Conservation (phyloP, 2,329 filamentous ascomycete genomes). For the Sclerotinia nivalis region DNA sequence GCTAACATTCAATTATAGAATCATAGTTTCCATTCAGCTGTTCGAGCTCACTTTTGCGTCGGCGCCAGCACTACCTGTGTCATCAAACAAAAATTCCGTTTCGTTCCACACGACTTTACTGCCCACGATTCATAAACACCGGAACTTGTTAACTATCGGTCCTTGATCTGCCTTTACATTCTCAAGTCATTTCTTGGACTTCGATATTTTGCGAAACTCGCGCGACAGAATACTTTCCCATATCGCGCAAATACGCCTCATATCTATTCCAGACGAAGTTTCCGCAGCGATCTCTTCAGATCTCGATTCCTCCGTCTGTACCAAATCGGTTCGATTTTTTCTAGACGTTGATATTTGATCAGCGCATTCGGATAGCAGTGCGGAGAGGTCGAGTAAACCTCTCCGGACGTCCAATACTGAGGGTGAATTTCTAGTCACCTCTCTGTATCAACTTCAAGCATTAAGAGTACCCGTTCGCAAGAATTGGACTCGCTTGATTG, state of each 20-base stretch:
- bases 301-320: neutral
- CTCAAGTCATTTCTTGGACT: slow-evolving; percentile 17
- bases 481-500: slow-evolving; percentile 18
- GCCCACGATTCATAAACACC: slow-evolving; percentile 25
- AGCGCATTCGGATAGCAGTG: slow-evolving; percentile 35
- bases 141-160: slow-evolving; percentile 19
- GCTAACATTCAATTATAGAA: slow-evolving; percentile 18
- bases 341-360: slow-evolving; percentile 27
- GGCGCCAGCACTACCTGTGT: slow-evolving; percentile 34
- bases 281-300: slow-evolving; percentile 2
- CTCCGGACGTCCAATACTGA: slow-evolving; percentile 42
- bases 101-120: slow-evolving; percentile 33
- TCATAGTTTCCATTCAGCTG: slow-evolving; percentile 25
- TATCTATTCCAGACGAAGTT: neutral
- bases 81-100: slow-evolving; percentile 35
- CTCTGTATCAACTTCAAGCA: slow-evolving; percentile 26
- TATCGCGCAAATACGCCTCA: slow-evolving; percentile 1
- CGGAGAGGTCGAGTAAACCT: slow-evolving; percentile 44
- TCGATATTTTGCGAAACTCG: slow-evolving; percentile 18
- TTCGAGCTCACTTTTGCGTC: slow-evolving; percentile 29
- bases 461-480: slow-evolving; percentile 3
- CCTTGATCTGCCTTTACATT: slow-evolving; percentile 27
- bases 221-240: neutral
- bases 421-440: slow-evolving; percentile 34
- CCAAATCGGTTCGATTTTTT: slow-evolving; percentile 9